phyloP scores from a whole-genome alignment of 495 filamentous ascomycete genomes.

The Podospora sp. region DNA sequence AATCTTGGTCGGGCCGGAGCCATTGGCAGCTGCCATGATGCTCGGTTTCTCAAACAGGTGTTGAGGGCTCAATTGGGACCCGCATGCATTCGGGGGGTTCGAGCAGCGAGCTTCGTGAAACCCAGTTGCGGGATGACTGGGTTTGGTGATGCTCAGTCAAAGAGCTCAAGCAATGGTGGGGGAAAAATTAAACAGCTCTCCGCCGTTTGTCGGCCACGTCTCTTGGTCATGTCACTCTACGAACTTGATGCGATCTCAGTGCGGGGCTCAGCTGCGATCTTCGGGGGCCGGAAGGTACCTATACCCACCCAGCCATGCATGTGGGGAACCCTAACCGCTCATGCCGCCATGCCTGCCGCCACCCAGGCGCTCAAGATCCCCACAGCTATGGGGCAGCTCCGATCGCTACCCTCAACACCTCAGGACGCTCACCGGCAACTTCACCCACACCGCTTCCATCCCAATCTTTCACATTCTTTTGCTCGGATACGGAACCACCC shows the following conservation, averaged over 20 bases:
- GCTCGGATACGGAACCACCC: neutral
- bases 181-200: constrained; percentile 10
- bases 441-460: neutral
- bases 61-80: constrained; percentile 30
- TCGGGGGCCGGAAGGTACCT: constrained; percentile 8
- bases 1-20: constrained; percentile 50
- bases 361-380: neutral
- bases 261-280: neutral
- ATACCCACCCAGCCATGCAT: constrained; percentile 12
- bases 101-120: constrained; percentile 6
- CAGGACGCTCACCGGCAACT: no score
- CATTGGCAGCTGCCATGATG: constrained; percentile 32
- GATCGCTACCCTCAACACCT: neutral
- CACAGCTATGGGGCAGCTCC: neutral
- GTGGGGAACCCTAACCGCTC: constrained; percentile 8
- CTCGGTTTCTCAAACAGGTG: constrained; percentile 23
- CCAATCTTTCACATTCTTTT: neutral
- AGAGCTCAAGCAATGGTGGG: neutral
- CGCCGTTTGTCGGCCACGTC: constrained; percentile 18
- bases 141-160: neutral
- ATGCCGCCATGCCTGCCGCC: neutral
- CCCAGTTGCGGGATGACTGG: constrained; percentile 14
- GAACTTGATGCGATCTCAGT: neutral
- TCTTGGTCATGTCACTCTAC: constrained; percentile 2
- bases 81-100: constrained; percentile 24